phyloP scores from a whole-genome alignment of 1,139 yeast species.

The Kodamaea derodonti region DNA sequence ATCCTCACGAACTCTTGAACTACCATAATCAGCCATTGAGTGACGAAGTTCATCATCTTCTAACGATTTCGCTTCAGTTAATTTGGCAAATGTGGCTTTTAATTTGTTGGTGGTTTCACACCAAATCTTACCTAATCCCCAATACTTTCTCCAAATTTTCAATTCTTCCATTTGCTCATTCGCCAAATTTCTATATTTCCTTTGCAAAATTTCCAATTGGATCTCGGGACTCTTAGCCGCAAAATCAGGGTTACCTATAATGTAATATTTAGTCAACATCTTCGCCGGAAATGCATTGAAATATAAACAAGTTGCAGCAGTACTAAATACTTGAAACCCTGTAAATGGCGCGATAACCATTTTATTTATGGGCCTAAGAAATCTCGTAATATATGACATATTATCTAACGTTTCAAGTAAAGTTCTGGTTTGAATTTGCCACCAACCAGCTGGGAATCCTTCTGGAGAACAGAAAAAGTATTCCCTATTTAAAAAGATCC shows the following conservation, averaged over 20 bases:
- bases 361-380: conserved; percentile 21
- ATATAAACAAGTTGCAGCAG: conserved; percentile 30
- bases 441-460: conserved; percentile 26
- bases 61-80: conserved; percentile 12
- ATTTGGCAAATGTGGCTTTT: conserved; percentile 16
- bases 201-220: conserved; percentile 11
- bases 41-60: conserved; percentile 21
- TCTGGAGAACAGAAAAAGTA: conserved; percentile 31
- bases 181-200: conserved; percentile 19
- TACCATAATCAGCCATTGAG: conserved; percentile 27
- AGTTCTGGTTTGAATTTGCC: conserved; percentile 21
- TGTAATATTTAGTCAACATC: conserved; percentile 25
- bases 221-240: conserved; percentile 3
- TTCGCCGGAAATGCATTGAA: conserved; percentile 26
- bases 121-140: conserved; percentile 28
- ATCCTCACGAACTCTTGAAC: conserved; percentile 19
- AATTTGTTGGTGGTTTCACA: conserved; percentile 18
- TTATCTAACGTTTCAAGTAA: conserved; percentile 23
- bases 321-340: conserved; percentile 34
- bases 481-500: conserved; percentile 32
- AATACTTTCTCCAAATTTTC: conserved; percentile 18
- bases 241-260: neutral
- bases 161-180: conserved; percentile 16
- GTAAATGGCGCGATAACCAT: conserved; percentile 40
- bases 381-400: conserved; percentile 20